These are phyloP conservation scores for Blastocystis hominis DNA, from an alignment of 352 stramenopile species.

Conservation along the genomic window DNA sequence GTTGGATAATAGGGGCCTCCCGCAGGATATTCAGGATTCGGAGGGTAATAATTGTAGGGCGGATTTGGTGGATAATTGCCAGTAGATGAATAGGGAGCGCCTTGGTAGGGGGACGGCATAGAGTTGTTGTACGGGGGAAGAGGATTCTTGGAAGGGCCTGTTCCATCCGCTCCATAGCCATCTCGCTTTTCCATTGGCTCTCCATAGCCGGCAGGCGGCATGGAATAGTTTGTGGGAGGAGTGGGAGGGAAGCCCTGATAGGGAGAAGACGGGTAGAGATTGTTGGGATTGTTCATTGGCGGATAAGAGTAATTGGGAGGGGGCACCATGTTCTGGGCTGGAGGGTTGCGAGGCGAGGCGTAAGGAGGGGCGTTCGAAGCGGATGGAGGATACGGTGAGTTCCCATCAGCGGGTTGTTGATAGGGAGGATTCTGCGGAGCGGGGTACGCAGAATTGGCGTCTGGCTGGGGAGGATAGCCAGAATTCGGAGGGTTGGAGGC, in stretches of 20 bases:
- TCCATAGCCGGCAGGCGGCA: background rate
- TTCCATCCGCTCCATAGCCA: background rate
- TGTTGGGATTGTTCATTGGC: background rate
- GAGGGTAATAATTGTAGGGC: background rate
- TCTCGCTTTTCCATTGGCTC: background rate
- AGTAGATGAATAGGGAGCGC: background rate
- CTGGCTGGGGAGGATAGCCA: background rate
- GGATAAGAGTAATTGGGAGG: background rate
- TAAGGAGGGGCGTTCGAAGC: background rate
- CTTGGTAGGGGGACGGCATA: background rate
- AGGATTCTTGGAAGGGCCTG: background rate
- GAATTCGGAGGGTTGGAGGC: background rate
- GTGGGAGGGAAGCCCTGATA: background rate
- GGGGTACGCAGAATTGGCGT: background rate
- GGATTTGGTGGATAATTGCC: background rate
- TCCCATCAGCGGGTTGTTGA: background rate
- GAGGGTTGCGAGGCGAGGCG: background rate
- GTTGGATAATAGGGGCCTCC: background rate
- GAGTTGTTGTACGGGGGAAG: background rate
- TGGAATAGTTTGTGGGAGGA: background rate
- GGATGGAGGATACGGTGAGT: background rate
- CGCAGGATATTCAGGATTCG: background rate
- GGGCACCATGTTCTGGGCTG: too few relatives aligned
- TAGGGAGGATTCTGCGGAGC: background rate
- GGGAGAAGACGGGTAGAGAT: background rate